phyloP scores from a whole-genome alignment of 2,329 filamentous ascomycete genomes.

The Paecilomyces formosus region DNA sequence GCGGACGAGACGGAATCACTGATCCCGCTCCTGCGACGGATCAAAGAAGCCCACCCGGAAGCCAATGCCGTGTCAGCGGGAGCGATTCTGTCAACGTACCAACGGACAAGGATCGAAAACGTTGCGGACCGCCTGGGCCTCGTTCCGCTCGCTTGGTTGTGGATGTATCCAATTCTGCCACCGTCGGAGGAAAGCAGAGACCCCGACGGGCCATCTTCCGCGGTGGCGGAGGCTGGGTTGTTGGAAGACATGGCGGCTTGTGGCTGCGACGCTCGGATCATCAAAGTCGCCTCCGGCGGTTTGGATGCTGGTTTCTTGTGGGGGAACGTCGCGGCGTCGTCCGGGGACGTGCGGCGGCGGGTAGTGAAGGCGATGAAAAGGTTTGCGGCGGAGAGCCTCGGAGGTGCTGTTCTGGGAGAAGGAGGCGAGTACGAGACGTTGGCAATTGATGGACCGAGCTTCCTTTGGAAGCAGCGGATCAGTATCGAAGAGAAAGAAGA shows the following conservation, averaged over 20 bases:
- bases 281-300: constrained; percentile 90
- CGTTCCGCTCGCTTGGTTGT: constrained; percentile 75
- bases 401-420: constrained; percentile 74
- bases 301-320: constrained; percentile 75
- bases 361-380: constrained; percentile 44
- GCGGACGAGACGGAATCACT: constrained; percentile 64
- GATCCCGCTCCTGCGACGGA: constrained; percentile 60
- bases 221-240: constrained; percentile 38
- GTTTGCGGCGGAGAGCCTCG: constrained; percentile 53
- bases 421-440: constrained; percentile 96
- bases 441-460: constrained; percentile 68
- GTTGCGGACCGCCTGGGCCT: constrained; percentile 80
- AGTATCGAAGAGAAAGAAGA: constrained; percentile 50
- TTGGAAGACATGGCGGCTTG: constrained; percentile 73
- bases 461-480: constrained; percentile 67
- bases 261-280: constrained; percentile 78
- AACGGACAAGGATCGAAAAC: constrained; percentile 90
- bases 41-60: constrained; percentile 64
- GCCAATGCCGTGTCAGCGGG: constrained; percentile 84
- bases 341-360: constrained; percentile 37
- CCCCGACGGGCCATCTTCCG: constrained; percentile 9
- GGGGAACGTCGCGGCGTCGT: constrained; percentile 59
- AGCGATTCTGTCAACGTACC: constrained; percentile 90
- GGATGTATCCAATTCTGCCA: constrained; percentile 78
- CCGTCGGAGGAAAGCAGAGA: constrained; percentile 25